A percentile compares a stretch with the other conserved stretches of the same genome.
These are phyloP conservation scores for Hygrocybe coccinea DNA, from an alignment of 768 basidiomycete genomes.

Conservation along the genomic window DNA sequence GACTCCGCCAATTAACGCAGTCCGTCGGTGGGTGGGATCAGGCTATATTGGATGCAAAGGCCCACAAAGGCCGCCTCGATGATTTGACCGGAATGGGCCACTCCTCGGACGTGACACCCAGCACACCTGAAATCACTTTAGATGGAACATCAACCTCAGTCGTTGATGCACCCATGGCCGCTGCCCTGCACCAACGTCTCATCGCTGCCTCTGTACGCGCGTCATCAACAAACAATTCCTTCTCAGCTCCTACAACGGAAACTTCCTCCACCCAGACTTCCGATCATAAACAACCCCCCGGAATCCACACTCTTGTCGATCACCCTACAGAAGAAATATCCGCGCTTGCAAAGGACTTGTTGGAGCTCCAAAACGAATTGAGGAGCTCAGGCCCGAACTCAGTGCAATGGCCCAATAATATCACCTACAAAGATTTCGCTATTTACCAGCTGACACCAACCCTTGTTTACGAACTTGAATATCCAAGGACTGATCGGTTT, in stretches of 20 bases:
- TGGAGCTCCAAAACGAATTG: conserved; percentile 73
- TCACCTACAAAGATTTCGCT: conserved; percentile 75
- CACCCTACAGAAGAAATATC: conserved; percentile 67
- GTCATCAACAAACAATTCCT: not conserved
- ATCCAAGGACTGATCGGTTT: conserved; percentile 82
- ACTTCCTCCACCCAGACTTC: conserved; percentile 1
- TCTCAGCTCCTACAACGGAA: too few relatives aligned
- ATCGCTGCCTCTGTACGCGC: conserved; percentile 30
- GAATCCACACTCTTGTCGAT: conserved; percentile 39
- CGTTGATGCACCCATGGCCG: conserved; percentile 49
- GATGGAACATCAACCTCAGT: conserved; percentile 48
- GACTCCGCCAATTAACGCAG: conserved; percentile 45
- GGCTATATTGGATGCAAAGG: conserved; percentile 49
- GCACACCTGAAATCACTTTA: conserved; percentile 40
- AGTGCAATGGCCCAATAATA: conserved; percentile 80
- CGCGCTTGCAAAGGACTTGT: conserved; percentile 66
- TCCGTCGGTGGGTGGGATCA: conserved; percentile 64
- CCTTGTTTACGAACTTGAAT: conserved; percentile 94
- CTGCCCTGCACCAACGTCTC: conserved; percentile 56
- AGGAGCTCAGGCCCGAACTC: conserved; percentile 61
- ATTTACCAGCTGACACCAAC: conserved; percentile 87
- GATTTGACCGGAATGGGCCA: conserved; percentile 14
- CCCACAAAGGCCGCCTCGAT: conserved; percentile 40
- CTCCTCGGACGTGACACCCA: conserved; percentile 26
- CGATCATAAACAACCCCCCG: conserved; percentile 12